Base-by-base conservation (phyloP, 352 stramenopile genomes). In the Pythium sukuiense region DNA sequence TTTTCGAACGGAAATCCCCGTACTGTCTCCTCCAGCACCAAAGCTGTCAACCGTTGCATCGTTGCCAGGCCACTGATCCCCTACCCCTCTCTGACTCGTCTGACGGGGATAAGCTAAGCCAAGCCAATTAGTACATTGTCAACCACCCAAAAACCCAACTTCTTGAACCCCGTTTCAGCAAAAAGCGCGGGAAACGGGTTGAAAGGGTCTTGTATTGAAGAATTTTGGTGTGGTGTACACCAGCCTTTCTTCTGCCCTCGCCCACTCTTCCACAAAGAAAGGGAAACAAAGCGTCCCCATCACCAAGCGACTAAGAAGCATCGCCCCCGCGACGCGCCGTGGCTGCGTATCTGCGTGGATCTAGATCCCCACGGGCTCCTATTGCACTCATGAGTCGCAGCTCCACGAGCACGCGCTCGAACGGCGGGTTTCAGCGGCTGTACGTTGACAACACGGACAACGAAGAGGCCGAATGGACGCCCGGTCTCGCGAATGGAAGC, bases 401-500 rank as follows among this genome's bases (percentile, higher is more conserved):
- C 14, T 6, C 16, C 6, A 48, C 3, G 39, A 12, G 39, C 7
- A 16, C 39, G 39, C 39, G 39, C 2, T 48, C 18, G 39, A 48
- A 24, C 14, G 39, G 39, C 39, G 39, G 14, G 12, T 14, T 41
- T 11, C 6, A 27, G 49, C 26, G 32, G 3, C 30, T 27, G 9
- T 24, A 6, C 46, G 46, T 32, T 20, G 46, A 32, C 4, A 29
- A 18, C 35, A 55, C 61, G 43, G 74, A n/a, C n/a, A n/a, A 76
- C 30, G 59, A 46, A 27, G 79, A 91, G 56, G 60, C 60, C 2
- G 77, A 84, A 60, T 85, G 77, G 79, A 59, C 72, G 20, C 65
- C 71, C 1, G 49, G 57, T 52, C 56, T 66, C 14, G 65, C 73
- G 0, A 68, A 52, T 0, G 12, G 13, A 48, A 48, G 16, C 39